These are phyloP conservation scores for Fomitopsis palustris DNA, from an alignment of 1,284 basidiomycete genomes.

Conservation along the genomic window DNA sequence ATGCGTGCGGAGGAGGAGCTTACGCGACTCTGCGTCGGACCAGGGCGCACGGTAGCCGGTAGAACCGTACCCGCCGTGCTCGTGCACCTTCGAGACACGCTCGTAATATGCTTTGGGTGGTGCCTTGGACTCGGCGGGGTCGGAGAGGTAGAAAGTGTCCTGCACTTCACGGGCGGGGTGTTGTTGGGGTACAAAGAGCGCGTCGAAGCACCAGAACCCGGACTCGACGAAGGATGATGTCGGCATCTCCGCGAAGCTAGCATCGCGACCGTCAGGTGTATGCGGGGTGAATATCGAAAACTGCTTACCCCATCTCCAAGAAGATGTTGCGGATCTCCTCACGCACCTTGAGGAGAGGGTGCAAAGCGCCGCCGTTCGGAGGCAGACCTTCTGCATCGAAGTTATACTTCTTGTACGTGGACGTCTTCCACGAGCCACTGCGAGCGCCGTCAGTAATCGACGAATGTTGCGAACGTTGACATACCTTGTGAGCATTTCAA, in stretches of 20 bases:
- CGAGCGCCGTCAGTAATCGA: conserved; percentile 1
- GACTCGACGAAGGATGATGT: conserved; percentile 98
- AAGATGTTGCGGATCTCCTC: conserved; percentile 99
- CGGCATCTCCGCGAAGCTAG: conserved; percentile 98
- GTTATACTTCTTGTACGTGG: conserved; percentile 97
- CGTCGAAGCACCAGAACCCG: conserved; percentile 99
- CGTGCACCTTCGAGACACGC: conserved; percentile 86
- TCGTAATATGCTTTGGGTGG: conserved; percentile 88
- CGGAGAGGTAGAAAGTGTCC: conserved; percentile 99
- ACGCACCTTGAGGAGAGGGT: conserved; percentile 95
- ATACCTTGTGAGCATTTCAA: conserved; percentile 91
- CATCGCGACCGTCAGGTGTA: not conserved
- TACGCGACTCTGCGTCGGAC: conserved; percentile 87
- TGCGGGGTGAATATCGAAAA: not conserved
- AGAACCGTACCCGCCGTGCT: conserved; percentile 90
- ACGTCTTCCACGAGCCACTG: conserved; percentile 89
- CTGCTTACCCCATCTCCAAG: conserved; percentile 93
- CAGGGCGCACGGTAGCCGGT: conserved; percentile 99
- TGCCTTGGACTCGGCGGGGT: conserved; percentile 75
- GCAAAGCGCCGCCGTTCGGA: conserved; percentile 87
- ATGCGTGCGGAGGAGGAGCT: conserved; percentile 93
- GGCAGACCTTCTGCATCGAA: conserved; percentile 95
- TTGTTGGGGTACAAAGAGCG: conserved; percentile 98
- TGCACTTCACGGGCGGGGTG: conserved; percentile 98
- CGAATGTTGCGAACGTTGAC: conserved; percentile 6